These are phyloP conservation scores for Diplodia scrobiculata DNA, from an alignment of 2,329 filamentous ascomycete species.

Conservation along the genomic window DNA sequence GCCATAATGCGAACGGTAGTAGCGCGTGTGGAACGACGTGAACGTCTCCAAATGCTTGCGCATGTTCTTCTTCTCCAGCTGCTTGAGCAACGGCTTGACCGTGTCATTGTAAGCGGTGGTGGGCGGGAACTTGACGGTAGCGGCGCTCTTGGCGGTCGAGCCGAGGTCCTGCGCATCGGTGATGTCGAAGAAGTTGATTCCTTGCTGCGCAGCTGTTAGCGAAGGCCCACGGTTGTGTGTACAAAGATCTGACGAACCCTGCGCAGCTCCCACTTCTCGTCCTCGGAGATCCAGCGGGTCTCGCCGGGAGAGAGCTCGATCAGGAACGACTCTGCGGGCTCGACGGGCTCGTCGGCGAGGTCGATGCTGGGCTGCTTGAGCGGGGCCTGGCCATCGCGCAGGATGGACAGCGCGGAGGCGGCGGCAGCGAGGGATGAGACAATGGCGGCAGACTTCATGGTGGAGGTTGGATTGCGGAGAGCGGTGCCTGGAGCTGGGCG, in stretches of 20 bases:
- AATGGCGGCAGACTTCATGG: slow-evolving; percentile 28
- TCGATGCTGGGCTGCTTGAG: slow-evolving; percentile 16
- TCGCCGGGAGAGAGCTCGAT: slow-evolving; percentile 84
- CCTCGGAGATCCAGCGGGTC: slow-evolving; percentile 84
- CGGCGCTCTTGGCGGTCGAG: slow-evolving; percentile 38
- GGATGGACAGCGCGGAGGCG: slow-evolving; percentile 26
- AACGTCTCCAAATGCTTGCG: slow-evolving; percentile 74
- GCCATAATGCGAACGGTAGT: slow-evolving; percentile 78
- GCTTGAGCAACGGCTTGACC: slow-evolving; percentile 66
- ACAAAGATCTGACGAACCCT: slow-evolving; percentile 61
- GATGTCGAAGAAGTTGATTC: slow-evolving; percentile 91
- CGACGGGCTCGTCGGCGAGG: background rate
- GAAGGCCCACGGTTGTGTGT: background rate
- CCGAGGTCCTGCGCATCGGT: slow-evolving; percentile 72
- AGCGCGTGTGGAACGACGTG: slow-evolving; percentile 77
- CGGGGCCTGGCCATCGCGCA: slow-evolving; percentile 27
- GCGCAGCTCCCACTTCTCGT: slow-evolving; percentile 90
- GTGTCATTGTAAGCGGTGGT: slow-evolving; percentile 66
- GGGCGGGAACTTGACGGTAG: slow-evolving; percentile 65
- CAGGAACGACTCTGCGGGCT: slow-evolving; percentile 57
- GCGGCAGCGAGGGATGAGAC: slow-evolving; percentile 27
- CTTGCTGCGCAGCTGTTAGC: slow-evolving; percentile 61
- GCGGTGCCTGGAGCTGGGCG: slow-evolving; percentile 4
- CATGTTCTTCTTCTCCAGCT: slow-evolving; percentile 76
- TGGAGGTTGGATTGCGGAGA: background rate